Percentiles rank a stretch among this genome's conserved stretches.
Evolutionary conservation across 2,329 filamentous ascomycete genomes (phyloP).

Genomic region (Sordariomycetes sp.): DNA sequence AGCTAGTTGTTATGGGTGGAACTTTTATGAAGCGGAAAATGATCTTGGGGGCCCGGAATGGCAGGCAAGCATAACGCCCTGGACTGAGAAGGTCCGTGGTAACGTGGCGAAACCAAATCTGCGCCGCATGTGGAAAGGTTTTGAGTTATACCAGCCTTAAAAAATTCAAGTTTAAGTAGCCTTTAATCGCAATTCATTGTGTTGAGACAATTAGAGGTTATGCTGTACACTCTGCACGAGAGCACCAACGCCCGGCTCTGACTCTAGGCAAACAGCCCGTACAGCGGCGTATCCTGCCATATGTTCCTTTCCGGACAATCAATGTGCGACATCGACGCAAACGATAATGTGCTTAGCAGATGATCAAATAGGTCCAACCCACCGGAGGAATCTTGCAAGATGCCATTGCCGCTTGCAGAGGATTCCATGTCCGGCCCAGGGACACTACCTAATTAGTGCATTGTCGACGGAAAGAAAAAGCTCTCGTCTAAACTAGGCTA

Average conservation of each 20-base stretch:
- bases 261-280: conserved; percentile 13
- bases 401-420: too few relatives aligned
- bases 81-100: conserved; percentile 8
- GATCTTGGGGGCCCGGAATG: conserved; percentile 8
- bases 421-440: too few relatives aligned
- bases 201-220: too few relatives aligned
- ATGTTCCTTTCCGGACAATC: conserved; percentile 17
- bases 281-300: conserved; percentile 15
- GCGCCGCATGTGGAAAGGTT: conserved; percentile 7
- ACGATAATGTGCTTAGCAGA: not conserved
- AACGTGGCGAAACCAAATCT: conserved; percentile 9
- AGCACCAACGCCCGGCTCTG: too few relatives aligned
- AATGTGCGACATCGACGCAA: conserved; percentile 9
- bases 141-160: not conserved
- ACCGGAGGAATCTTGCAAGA: not conserved
- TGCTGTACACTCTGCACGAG: too few relatives aligned
- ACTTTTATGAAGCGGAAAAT: conserved; percentile 9
- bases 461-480: conserved; percentile 11
- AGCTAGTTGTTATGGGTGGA: conserved; percentile 7
- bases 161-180: not conserved
- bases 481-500: conserved; percentile 15
- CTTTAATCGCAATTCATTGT: too few relatives aligned
- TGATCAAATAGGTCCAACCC: not conserved
- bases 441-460: too few relatives aligned
- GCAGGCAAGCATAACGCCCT: conserved; percentile 7